Percentiles rank a stretch among this genome's conserved stretches.
Evolutionary conservation across 805 yeast genomes (phyloP).

Genomic region (Cyberlindnera sargentensis): DNA sequence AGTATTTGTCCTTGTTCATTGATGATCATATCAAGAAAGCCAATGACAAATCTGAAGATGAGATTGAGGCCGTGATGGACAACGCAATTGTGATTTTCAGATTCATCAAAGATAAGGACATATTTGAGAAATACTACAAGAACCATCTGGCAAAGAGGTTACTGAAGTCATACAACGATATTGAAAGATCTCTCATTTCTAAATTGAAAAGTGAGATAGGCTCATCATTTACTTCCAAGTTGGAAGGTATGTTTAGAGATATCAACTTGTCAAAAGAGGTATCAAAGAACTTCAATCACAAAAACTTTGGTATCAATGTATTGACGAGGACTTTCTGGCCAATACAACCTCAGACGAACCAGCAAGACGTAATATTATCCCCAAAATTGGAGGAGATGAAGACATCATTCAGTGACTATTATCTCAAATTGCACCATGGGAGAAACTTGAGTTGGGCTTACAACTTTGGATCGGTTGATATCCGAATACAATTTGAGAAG

Average conservation of each 20-base stretch:
- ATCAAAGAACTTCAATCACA: conserved; percentile 33
- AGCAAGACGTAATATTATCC: conserved; percentile 35
- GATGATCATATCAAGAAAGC: conserved; percentile 50
- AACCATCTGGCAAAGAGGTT: conserved; percentile 81
- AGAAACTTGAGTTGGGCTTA: conserved; percentile 73
- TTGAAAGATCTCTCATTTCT: conserved; percentile 63
- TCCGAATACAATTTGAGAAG: conserved; percentile 61
- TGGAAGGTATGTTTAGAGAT: conserved; percentile 85
- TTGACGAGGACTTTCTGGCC: conserved; percentile 69
- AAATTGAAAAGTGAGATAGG: conserved; percentile 74
- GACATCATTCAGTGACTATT: conserved; percentile 43
- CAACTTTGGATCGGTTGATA: conserved; percentile 75
- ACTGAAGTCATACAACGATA: conserved; percentile 45
- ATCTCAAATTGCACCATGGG: conserved; percentile 45
- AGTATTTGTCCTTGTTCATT: conserved; percentile 48
- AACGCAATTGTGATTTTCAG: conserved; percentile 57
- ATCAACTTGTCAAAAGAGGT: conserved; percentile 51
- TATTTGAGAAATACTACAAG: conserved; percentile 79
- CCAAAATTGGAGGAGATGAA: conserved; percentile 35
- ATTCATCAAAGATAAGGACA: conserved; percentile 72
- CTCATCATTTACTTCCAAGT: conserved; percentile 64
- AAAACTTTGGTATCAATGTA: conserved; percentile 41
- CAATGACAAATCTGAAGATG: conserved; percentile 39
- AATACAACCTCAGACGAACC: conserved; percentile 30
- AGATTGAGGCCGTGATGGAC: conserved; percentile 38